A percentile compares a stretch with the other conserved stretches of the same genome.
phyloP scores from a whole-genome alignment of 2,329 filamentous ascomycete genomes.

The Truncatella angustata region DNA sequence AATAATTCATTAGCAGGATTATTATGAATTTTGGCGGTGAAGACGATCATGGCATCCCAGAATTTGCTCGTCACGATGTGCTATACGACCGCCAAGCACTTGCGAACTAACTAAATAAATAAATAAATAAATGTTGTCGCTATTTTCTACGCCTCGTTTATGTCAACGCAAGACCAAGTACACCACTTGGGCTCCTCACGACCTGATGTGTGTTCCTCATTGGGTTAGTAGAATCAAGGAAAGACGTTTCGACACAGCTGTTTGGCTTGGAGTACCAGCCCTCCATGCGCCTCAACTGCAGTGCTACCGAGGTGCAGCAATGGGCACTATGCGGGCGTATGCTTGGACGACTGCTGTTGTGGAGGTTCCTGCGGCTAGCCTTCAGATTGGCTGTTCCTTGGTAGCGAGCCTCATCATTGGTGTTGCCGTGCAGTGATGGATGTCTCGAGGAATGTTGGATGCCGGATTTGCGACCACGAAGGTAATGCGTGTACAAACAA shows the following conservation, averaged over 20 bases:
- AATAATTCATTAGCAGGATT: slow-evolving; percentile 11
- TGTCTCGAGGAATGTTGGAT: background rate
- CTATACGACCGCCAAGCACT: too few species aligned
- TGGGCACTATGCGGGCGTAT: slow-evolving; percentile 2
- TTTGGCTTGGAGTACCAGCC: slow-evolving; percentile 2
- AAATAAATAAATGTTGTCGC: too few species aligned
- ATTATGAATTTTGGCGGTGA: slow-evolving; percentile 16
- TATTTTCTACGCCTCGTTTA: too few species aligned
- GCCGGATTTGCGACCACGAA: background rate
- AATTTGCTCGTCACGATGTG: too few species aligned
- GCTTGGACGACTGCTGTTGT: slow-evolving; percentile 11
- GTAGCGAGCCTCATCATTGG: background rate
- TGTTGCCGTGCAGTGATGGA: background rate
- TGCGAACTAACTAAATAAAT: too few species aligned
- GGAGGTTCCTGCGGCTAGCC: slow-evolving; percentile 13
- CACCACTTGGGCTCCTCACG: slow-evolving; percentile 9
- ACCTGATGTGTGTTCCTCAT: background rate
- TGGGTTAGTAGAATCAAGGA: background rate
- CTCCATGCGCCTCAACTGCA: slow-evolving; percentile 10
- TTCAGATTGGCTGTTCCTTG: slow-evolving; percentile 1
- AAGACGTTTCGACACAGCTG: background rate
- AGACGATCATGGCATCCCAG: slow-evolving; percentile 16
- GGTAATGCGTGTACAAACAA: too few species aligned
- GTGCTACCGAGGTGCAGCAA: slow-evolving; percentile 1
- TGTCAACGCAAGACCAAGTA: too few species aligned